Conservation (phyloP, 345 rosid species). For the Citrus sp. region DNA sequence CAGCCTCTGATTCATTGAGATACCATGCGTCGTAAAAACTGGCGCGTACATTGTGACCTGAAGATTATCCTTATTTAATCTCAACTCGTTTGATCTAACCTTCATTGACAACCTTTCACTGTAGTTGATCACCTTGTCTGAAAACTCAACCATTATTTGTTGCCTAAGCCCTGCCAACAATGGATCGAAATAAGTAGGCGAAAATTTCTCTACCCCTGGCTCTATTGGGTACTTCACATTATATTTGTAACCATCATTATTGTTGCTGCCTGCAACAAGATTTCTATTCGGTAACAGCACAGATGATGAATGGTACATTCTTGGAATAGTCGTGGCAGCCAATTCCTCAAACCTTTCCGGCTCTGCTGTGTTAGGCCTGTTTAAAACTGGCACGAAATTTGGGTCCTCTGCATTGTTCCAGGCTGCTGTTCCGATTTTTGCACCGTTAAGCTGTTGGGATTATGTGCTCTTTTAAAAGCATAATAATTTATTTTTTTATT, state of each 20-base stretch:
- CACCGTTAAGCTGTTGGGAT: constrained; percentile 41
- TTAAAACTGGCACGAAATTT: constrained; percentile 46
- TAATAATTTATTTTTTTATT: too few species aligned
- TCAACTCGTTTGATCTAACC: constrained; percentile 7
- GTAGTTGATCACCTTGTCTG: constrained; percentile 19
- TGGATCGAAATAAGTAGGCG: constrained; percentile 60
- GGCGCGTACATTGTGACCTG: constrained; percentile 52
- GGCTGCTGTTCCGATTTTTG: constrained; percentile 51
- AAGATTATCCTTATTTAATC: constrained; percentile 14
- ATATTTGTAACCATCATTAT: constrained; percentile 54
- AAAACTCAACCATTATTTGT: constrained; percentile 13
- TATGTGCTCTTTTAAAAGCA: too few species aligned
- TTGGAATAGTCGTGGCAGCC: constrained; percentile 40
- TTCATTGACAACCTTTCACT: constrained; percentile 23
- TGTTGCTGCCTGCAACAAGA: constrained; percentile 71
- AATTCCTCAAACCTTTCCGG: constrained; percentile 37
- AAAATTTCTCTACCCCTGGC: constrained; percentile 64
- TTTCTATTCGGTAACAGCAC: constrained; percentile 50
- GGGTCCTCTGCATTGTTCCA: constrained; percentile 75
- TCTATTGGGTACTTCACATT: constrained; percentile 64
- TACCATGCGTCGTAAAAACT: constrained; percentile 63
- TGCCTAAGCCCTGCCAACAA: constrained; percentile 25
- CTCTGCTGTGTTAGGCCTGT: constrained; percentile 22
- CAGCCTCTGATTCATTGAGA: constrained; percentile 69
- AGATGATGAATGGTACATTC: constrained; percentile 69